Base-by-base conservation (phyloP, 768 basidiomycete genomes). In the Pleurotus pulmonarius region DNA sequence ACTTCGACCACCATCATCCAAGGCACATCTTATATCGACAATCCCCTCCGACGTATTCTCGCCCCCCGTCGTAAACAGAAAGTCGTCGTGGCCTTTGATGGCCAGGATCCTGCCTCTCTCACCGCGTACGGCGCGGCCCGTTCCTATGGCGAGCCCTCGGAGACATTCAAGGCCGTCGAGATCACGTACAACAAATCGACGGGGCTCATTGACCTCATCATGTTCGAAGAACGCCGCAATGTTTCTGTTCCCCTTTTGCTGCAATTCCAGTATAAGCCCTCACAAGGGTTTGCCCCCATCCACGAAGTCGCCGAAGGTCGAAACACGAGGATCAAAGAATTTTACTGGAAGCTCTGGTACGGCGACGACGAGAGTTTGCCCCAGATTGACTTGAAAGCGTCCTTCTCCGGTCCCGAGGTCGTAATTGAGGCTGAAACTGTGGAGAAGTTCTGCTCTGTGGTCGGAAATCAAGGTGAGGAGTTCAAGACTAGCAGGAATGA, bases 341-440 rank as follows among this genome's bases (percentile, higher is more conserved):
- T 98, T 69, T 99, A 99, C 77, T 99, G 97, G 97, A 87, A 87
- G 68, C 74, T 98, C 34, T 98, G 97, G 97, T 96, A 94, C 68
- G 94, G 97, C 38, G 93, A 94, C 65, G 77, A 90, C 59, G 82
- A 88, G 62, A 69, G 69, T 1, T 78, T 98, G 22, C 90, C 94
- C 8, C 71, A 81, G n/a, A 85, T 98, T 59, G 81, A 87, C 64
- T 79, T 96, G 54, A 82, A 81, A 49, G 90, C 91, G 61, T 88
- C 82, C 12, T 96, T 98, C 74, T 82, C 84, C 54, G 90, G 94
- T 20, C 94, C 92, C 2, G 88, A 92, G 69, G 89, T 94, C 56
- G 83, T 81, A 3, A 89, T 98, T 68, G 80, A 87, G 41, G 83
- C 87, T 16, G 73, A 76, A 6, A 86, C 86, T 29, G 81, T 99